Evolutionary conservation across 2,329 filamentous ascomycete species (phyloP).

Genomic region (Exophiala sp.): DNA sequence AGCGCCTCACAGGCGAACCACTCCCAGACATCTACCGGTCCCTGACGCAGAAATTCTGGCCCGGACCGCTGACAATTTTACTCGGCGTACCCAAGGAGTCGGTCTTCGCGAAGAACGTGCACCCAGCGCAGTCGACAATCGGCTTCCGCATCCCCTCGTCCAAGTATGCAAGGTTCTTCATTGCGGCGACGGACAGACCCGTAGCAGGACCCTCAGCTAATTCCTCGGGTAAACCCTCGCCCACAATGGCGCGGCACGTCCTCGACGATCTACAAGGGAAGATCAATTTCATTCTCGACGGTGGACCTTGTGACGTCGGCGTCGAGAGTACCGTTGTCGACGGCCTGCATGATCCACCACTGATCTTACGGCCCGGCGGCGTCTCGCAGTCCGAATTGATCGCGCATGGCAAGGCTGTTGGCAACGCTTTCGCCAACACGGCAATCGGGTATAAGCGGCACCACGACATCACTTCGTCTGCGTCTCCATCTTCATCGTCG

Average conservation of each 20-base stretch:
- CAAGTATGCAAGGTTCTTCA: constrained; percentile 80
- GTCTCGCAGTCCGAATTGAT: constrained; percentile 57
- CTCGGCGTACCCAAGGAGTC: constrained; percentile 69
- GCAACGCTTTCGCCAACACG: constrained; percentile 73
- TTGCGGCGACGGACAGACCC: constrained; percentile 71
- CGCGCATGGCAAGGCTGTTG: constrained; percentile 68
- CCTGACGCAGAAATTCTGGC: constrained; percentile 84
- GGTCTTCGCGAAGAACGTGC: constrained; percentile 82
- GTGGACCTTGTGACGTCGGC: constrained; percentile 79
- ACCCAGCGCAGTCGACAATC: constrained; percentile 78
- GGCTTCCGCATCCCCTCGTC: constrained; percentile 86
- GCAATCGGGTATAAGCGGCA: constrained; percentile 65
- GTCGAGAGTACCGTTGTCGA: constrained; percentile 98
- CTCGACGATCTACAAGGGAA: constrained; percentile 75
- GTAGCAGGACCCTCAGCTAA: constrained; percentile 93
- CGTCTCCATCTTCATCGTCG: constrained; percentile 2
- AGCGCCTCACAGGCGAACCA: constrained; percentile 19
- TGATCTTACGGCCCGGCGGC: constrained; percentile 81
- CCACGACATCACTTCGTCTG: not conserved
- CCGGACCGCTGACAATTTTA: constrained; percentile 86
- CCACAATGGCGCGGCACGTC: constrained; percentile 87
- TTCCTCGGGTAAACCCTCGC: constrained; percentile 86
- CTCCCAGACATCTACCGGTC: constrained; percentile 74
- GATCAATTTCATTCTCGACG: constrained; percentile 85
- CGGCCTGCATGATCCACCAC: constrained; percentile 75